These are phyloP conservation scores for Aurantiochytrium sp. DNA, from an alignment of 108 stramenopile genomes.

Conservation along the genomic window DNA sequence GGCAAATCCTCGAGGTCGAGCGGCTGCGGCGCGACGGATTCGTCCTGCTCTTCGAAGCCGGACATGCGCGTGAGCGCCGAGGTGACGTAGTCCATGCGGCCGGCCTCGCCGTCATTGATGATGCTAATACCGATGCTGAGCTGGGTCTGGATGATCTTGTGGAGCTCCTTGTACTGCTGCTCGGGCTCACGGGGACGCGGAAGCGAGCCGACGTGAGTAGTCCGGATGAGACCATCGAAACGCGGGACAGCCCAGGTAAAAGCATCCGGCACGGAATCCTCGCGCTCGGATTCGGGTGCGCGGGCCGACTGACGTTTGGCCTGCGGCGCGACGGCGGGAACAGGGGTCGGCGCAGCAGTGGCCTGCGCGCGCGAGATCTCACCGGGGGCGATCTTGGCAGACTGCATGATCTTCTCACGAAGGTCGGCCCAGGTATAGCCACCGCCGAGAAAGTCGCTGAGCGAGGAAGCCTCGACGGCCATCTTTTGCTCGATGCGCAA, in stretches of 20 bases:
- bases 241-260: background rate
- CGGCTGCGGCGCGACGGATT: background rate
- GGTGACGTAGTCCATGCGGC: background rate
- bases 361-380: background rate
- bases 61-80: background rate
- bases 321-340: background rate
- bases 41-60: background rate
- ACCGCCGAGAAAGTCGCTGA: constrained; percentile 12
- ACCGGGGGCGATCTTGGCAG: background rate
- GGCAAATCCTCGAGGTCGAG: background rate
- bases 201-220: background rate
- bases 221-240: background rate
- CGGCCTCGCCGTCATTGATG: constrained; percentile 14
- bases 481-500: constrained; percentile 8
- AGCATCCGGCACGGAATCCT: background rate
- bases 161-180: constrained; percentile 17
- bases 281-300: background rate
- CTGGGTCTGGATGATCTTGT: background rate
- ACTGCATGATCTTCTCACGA: background rate
- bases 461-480: background rate
- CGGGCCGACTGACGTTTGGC: background rate
- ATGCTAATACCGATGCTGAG: background rate
- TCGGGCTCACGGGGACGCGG: background rate
- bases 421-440: background rate
- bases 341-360: background rate